Conservation (phyloP, 2,329 filamentous ascomycete species). For the Sclerotinia nivalis region DNA sequence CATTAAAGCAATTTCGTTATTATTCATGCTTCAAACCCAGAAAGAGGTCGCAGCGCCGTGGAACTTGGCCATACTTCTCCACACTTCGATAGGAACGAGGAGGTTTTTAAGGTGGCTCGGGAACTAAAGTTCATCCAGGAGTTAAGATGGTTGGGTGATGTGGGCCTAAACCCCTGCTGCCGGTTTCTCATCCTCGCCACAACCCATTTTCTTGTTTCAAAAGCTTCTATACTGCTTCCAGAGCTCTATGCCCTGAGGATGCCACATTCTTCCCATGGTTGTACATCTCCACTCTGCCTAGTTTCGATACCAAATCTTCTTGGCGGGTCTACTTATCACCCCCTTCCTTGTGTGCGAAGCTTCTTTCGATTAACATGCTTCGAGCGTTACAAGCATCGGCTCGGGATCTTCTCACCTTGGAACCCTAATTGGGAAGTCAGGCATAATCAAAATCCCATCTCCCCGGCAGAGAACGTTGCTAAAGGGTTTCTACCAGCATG, state of each 20-base stretch:
- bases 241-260: constrained; percentile 30
- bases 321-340: constrained; percentile 10
- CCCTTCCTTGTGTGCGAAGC: constrained; percentile 18
- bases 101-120: not conserved
- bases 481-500: constrained; percentile 22
- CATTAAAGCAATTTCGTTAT: constrained; percentile 23
- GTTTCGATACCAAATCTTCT: constrained; percentile 17
- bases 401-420: constrained; percentile 33
- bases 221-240: constrained; percentile 37
- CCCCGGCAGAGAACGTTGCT: constrained; percentile 31
- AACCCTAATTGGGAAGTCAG: constrained; percentile 31
- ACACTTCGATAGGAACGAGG: constrained; percentile 16
- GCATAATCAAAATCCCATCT: constrained; percentile 31
- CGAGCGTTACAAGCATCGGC: constrained; percentile 28
- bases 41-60: constrained; percentile 22
- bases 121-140: constrained; percentile 25
- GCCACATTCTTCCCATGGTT: constrained; percentile 5
- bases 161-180: constrained; percentile 19
- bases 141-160: constrained; percentile 21
- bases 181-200: constrained; percentile 20
- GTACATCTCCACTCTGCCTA: constrained; percentile 14
- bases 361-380: constrained; percentile 20
- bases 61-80: constrained; percentile 18
- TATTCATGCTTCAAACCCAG: constrained; percentile 23
- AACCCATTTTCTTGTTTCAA: constrained; percentile 29